These are phyloP conservation scores for Talaromyces thailandensis DNA, from an alignment of 495 filamentous ascomycete species.

Conservation along the genomic window DNA sequence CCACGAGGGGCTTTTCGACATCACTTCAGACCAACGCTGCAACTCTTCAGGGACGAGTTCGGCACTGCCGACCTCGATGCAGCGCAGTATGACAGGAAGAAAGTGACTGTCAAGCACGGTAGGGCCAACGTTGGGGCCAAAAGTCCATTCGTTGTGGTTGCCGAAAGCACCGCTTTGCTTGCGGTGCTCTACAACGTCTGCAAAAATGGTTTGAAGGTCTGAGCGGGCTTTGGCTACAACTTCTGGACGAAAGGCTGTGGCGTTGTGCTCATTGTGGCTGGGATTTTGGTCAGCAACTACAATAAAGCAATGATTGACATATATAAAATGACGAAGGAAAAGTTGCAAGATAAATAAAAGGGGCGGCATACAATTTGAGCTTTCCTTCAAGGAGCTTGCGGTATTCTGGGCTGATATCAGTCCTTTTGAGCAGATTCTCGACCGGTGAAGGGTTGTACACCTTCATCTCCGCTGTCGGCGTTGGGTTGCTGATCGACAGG, in stretches of 20 bases:
- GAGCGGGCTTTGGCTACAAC: slow-evolving; percentile 1
- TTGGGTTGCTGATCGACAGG: neutral
- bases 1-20: neutral
- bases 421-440: slow-evolving; percentile 1
- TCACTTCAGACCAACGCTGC: neutral
- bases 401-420: slow-evolving; percentile 5
- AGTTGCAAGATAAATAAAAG: neutral
- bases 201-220: slow-evolving; percentile 1
- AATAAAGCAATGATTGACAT: neutral
- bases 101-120: slow-evolving; percentile 5
- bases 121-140: neutral
- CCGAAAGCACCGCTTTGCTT: neutral
- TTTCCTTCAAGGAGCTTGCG: neutral
- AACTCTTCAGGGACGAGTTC: slow-evolving; percentile 4
- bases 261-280: neutral
- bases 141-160: neutral
- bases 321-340: neutral
- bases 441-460: slow-evolving; percentile 1
- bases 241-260: neutral
- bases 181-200: neutral
- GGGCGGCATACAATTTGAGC: slow-evolving; percentile 1
- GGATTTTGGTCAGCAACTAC: neutral
- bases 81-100: neutral
- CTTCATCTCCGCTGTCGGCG: neutral
- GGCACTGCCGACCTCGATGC: neutral